A percentile compares a stretch with the other conserved stretches of the same genome.
Evolutionary conservation across 805 yeast species (phyloP).

Genomic region (Kodamaea fukazawae): DNA sequence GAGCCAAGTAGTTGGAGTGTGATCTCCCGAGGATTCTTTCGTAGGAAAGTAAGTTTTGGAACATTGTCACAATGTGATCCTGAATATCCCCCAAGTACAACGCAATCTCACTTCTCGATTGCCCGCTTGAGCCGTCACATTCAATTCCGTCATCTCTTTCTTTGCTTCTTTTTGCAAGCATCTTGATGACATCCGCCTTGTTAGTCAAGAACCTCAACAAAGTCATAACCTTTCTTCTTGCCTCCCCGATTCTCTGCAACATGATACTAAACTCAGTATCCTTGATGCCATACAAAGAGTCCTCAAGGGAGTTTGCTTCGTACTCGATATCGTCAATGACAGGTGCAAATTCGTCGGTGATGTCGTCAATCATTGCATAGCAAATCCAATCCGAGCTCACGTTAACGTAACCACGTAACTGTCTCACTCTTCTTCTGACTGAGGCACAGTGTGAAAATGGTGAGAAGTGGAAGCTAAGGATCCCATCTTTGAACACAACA

Average conservation of each 20-base stretch:
- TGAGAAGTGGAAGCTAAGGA: slow-evolving; percentile 57
- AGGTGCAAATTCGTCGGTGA: slow-evolving; percentile 31
- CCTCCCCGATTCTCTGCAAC: slow-evolving; percentile 26
- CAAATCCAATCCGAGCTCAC: slow-evolving; percentile 31
- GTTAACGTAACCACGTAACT: slow-evolving; percentile 40
- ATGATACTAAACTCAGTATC: slow-evolving; percentile 22
- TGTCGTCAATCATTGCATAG: slow-evolving; percentile 30
- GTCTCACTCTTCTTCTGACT: slow-evolving; percentile 80
- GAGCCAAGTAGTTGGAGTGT: slow-evolving; percentile 30
- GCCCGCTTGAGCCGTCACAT: slow-evolving; percentile 20
- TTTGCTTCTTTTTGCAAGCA: slow-evolving; percentile 30
- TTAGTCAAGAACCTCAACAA: slow-evolving; percentile 28
- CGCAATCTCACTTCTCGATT: slow-evolving; percentile 30
- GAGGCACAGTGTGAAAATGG: slow-evolving; percentile 61
- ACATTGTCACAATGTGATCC: slow-evolving; percentile 33
- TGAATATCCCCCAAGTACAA: slow-evolving; percentile 30
- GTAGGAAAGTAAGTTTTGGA: slow-evolving; percentile 28
- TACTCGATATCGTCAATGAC: slow-evolving; percentile 28
- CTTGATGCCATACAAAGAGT: slow-evolving; percentile 23
- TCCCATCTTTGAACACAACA: slow-evolving; percentile 59
- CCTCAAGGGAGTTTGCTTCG: slow-evolving; percentile 30
- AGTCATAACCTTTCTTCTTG: slow-evolving; percentile 28
- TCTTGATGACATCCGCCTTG: slow-evolving; percentile 28
- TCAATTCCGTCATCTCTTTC: slow-evolving; percentile 19
- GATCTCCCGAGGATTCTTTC: slow-evolving; percentile 28